Evolutionary conservation across 805 yeast genomes (phyloP), one percentile per base, ranked within the genome.

Genomic region (Myxozyma neglecta): DNA sequence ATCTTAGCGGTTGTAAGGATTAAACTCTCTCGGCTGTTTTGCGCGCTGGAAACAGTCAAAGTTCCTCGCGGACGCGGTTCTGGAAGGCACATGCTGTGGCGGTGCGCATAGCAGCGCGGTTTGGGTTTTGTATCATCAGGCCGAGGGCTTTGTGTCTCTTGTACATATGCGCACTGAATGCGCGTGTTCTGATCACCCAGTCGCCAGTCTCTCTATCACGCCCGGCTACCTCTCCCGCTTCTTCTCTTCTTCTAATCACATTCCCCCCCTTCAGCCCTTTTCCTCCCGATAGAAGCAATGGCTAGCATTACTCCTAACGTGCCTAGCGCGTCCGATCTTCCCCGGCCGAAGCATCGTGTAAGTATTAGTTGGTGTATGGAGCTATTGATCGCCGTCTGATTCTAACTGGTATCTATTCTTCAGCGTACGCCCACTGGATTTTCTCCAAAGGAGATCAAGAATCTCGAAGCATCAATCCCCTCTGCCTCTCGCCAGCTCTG

Each of bases 381-480:
- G 24, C 20, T 13, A 42, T 53, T 40, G 20, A 44, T 34, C 47
- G 43, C 45, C 50, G 39, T 46, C 39, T 40, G 42, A 46, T 46
- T 10, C 39, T 16, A 32, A 43, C 46, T n/a, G 42, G 14, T 42
- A 5, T 32, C 46, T n/a, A 34, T 16, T n/a, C 43, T 48, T 49
- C 39, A 85, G 72, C 81, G 97, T 71, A 85, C 97, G 50, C 81
- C 89, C 69, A 89, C 97, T 0, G 97, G 97, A 37, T 89, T 91
- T 75, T 85, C 96, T 3, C 96, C 96, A 10, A 88, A 89, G 68
- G 97, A 91, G 74, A 89, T 91, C 69, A 85, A 86, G 70, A 83
- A 89, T 42, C 86, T 89, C 71, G 97, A 91, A 72, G 84, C 90
- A 45, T 80, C 84, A 36, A 90, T 91, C 71, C 97, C 97, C 0